Evolutionary conservation across 441 rosid species (phyloP), one percentile per base, ranked within the genome.

Genomic region (Mallotus repandus): DNA sequence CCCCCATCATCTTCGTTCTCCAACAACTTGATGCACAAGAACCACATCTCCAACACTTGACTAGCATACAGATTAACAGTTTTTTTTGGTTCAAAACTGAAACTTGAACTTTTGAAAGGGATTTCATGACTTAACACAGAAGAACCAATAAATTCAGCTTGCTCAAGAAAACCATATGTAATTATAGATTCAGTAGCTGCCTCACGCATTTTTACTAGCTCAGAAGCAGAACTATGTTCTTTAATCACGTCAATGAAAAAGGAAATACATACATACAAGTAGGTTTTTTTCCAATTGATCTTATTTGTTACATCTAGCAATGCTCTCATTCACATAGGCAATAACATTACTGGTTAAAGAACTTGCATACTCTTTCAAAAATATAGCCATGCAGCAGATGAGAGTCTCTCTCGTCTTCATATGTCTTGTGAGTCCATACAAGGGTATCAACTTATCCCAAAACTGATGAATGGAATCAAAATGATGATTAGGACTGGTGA

Each of bases 1-100:
- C 93, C 87, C 80, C 71, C 84, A 75, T 93, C 94, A 76, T 96
- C 99, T 86, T 96, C 99, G 57, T 96, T 98, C 85, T 96, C 99
- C 69, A 96, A 79, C 74, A 96, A 83, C 78, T 84, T 87, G 84
- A 96, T 84, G 80, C 97, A 90, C 8, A 85, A 74, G 76, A 93
- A 88, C 97, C 99, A 96, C 76, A 82, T 77, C 73, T 82, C 88
- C 63, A 96, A 84, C 49, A 89, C 78, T 73, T 85, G 91, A 82
- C 59, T 79, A 9, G 92, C 94, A 80, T 83, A 89, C 75, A 68
- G 69, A 66, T 75, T 81, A 69, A 70, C 77, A 66, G 83, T 77
- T 58, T 81, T 86, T 76, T 84, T 84, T 48, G 71, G 73, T 38
- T 79, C 75, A 55, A 77, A 82, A 67, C 52, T 41, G 66, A 74